Conservation (phyloP, 1,139 yeast species). For the Nadsonia starkeyi-henricii region DNA sequence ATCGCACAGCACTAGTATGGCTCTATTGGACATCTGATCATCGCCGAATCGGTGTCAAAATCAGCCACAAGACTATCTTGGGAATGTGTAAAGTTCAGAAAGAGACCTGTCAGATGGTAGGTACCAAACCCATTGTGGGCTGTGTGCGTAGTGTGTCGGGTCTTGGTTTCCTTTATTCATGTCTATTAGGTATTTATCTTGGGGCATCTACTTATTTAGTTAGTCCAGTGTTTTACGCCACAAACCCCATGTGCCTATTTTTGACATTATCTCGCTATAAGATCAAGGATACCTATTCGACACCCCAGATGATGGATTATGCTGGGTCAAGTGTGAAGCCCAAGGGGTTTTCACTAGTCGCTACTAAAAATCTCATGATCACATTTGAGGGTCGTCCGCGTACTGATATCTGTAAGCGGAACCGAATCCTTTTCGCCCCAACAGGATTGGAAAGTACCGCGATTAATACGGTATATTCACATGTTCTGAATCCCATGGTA, state of each 20-base stretch:
- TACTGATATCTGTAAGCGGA: slow-evolving; percentile 39
- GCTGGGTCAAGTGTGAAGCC: slow-evolving; percentile 54
- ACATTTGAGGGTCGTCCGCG: slow-evolving; percentile 69
- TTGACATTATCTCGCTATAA: slow-evolving; percentile 60
- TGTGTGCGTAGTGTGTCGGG: slow-evolving; percentile 80
- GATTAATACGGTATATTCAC: slow-evolving; percentile 65
- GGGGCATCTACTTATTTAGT: slow-evolving; percentile 79
- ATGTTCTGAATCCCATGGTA: slow-evolving; percentile 69
- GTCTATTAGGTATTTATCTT: slow-evolving; percentile 66
- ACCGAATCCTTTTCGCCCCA: slow-evolving; percentile 49
- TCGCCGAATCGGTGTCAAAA: slow-evolving; percentile 48
- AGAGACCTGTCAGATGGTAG: slow-evolving; percentile 76
- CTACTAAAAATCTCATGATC: slow-evolving; percentile 71
- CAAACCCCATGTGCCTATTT: slow-evolving; percentile 62
- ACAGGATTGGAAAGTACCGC: slow-evolving; percentile 58
- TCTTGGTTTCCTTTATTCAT: slow-evolving; percentile 74
- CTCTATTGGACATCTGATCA: slow-evolving; percentile 63
- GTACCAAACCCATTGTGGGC: slow-evolving; percentile 63
- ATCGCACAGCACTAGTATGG: slow-evolving; percentile 41
- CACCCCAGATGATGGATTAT: slow-evolving; percentile 72
- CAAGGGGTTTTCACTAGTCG: slow-evolving; percentile 45
- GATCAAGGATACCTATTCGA: slow-evolving; percentile 76
- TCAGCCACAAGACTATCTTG: slow-evolving; percentile 50
- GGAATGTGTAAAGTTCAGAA: slow-evolving; percentile 80
- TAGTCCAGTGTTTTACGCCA: slow-evolving; percentile 65